A percentile compares a stretch with the other conserved stretches of the same genome.
Evolutionary conservation across 2,329 filamentous ascomycete genomes (phyloP).

Genomic region (Pseudofabraea citricarpa): DNA sequence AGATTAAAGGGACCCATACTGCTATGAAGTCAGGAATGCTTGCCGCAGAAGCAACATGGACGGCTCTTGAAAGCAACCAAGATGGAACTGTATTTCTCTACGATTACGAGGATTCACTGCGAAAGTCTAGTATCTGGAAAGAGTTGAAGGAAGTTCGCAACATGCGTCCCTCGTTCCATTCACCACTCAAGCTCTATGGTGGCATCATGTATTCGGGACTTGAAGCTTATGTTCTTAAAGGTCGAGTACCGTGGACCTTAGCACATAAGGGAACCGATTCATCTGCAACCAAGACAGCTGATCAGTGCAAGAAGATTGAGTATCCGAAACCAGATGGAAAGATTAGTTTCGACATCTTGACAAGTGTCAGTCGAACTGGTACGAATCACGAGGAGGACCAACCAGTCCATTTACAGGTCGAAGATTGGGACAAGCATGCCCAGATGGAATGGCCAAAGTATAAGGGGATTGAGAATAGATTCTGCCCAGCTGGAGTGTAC

Average conservation of each 20-base stretch:
- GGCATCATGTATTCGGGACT: conserved; percentile 90
- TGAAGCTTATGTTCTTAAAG: conserved; percentile 83
- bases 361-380: conserved; percentile 88
- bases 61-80: conserved; percentile 57
- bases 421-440: conserved; percentile 91
- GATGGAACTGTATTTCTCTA: conserved; percentile 81
- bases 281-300: conserved; percentile 73
- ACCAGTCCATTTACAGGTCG: conserved; percentile 90
- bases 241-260: conserved; percentile 85
- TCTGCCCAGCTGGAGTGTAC: conserved; percentile 96
- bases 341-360: conserved; percentile 93
- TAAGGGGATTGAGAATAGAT: conserved; percentile 91
- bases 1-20: conserved; percentile 97
- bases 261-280: conserved; percentile 78
- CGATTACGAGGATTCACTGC: conserved; percentile 86
- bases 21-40: conserved; percentile 98
- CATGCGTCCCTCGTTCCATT: conserved; percentile 94
- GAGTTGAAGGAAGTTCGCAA: conserved; percentile 94
- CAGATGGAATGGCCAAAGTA: conserved; percentile 78
- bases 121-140: conserved; percentile 85
- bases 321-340: conserved; percentile 96
- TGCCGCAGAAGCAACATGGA: conserved; percentile 84
- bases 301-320: conserved; percentile 80
- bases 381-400: conserved; percentile 99
- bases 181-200: conserved; percentile 79